phyloP scores from a whole-genome alignment of 179 eudicot species.

The Drosera spatulata region DNA sequence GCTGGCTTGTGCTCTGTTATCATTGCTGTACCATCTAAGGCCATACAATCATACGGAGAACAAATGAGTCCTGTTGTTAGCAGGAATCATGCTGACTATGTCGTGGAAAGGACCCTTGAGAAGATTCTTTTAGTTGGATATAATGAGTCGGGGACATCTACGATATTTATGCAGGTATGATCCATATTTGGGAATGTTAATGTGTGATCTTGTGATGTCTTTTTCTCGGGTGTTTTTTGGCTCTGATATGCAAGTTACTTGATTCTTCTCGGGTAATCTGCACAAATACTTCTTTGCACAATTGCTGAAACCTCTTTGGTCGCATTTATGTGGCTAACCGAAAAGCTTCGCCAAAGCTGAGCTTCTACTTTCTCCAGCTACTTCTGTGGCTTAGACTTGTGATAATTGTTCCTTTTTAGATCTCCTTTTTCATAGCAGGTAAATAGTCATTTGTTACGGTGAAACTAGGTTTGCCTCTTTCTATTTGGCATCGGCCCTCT shows the following conservation, averaged over 20 bases:
- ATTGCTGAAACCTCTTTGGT: too few species aligned
- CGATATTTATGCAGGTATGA: slow-evolving; percentile 90
- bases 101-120: slow-evolving; percentile 54
- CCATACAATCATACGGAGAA: slow-evolving; percentile 36
- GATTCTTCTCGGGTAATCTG: too few species aligned
- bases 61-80: slow-evolving; percentile 35
- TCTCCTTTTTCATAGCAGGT: too few species aligned
- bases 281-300: too few species aligned
- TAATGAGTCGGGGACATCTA: slow-evolving; percentile 88
- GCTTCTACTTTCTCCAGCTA: too few species aligned
- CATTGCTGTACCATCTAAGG: slow-evolving; percentile 84
- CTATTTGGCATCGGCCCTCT: too few species aligned
- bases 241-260: neutral
- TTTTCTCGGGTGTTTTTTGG: neutral
- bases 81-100: slow-evolving; percentile 46
- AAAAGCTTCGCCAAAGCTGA: too few species aligned
- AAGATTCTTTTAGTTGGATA: slow-evolving; percentile 82
- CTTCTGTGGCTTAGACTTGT: too few species aligned
- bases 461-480: too few species aligned
- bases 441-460: too few species aligned
- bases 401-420: too few species aligned
- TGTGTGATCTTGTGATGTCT: neutral
- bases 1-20: slow-evolving; percentile 81
- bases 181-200: neutral
- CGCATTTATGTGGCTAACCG: too few species aligned